Evolutionary conservation across 2,329 filamentous ascomycete species (phyloP), one percentile per base, ranked within the genome.

Genomic region (Fusarium sp.): DNA sequence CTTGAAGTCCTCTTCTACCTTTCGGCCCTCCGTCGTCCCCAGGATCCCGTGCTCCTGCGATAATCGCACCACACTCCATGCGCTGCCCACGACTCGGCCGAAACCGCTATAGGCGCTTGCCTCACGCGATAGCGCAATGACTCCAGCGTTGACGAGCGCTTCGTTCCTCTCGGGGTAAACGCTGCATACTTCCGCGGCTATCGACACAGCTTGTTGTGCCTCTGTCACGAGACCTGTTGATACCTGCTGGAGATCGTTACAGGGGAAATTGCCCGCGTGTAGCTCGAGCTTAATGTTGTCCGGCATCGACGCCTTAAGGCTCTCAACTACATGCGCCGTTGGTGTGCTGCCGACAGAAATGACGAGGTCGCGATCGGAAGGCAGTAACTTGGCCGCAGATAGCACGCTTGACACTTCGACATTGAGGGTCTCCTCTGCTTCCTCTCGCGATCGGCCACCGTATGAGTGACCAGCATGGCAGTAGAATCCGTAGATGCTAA

Each of bases 41-140:
- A 80, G 48, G 46, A 80, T 80, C 3, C 78, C 78, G 58, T 80
- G 78, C 48, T 80, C 78, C 68, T 80, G 78, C 10, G 77, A 77
- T 54, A 80, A 68, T 19, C 78, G 75, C 10, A 75, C 72, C 25
- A 80, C 73, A 51, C 66, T 65, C 78, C 78, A 80, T 20, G 60
- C 64, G 35, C 69, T 67, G 27, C 72, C 71, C 20, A 74, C 74
- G 3, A 77, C 73, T 30, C 70, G 68, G 22, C 78, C 73, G 49
- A 77, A 78, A 11, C 78, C 76, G 22, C 71, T 50, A 33, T 66
- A 73, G 9, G 62, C 71, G 23, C 76, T 76, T 10, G 73, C 68
- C 62, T 80, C 78, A 9, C 76, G 77, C 13, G 77, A 78, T 15
- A 80, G 56, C 7, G 78, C 76, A 19, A 78, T 72, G 3, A 75